Conservation (phyloP, 768 basidiomycete species). For the Agrocybe praecox region DNA sequence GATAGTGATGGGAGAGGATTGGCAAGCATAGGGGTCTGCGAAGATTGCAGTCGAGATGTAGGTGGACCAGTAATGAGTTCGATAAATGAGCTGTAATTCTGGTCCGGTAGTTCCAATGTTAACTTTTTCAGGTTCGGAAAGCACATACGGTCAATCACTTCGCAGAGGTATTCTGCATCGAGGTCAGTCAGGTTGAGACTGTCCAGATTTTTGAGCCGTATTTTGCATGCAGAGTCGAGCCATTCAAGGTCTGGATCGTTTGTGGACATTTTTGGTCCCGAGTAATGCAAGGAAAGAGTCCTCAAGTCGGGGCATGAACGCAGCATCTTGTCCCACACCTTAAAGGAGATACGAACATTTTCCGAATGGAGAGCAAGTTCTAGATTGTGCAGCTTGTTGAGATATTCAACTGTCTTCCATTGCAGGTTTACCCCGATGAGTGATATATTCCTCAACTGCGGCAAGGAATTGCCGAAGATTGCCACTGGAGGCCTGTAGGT, state of each 20-base stretch:
- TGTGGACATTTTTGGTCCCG: conserved; percentile 47
- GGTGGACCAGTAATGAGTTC: conserved; percentile 32
- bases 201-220: conserved; percentile 38
- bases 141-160: conserved; percentile 45
- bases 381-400: conserved; percentile 48
- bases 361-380: conserved; percentile 65
- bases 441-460: conserved; percentile 54
- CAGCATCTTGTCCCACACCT: conserved; percentile 58
- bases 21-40: background rate
- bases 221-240: conserved; percentile 32
- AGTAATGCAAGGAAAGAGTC: conserved; percentile 57
- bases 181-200: conserved; percentile 57
- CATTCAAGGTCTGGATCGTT: conserved; percentile 38
- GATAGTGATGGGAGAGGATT: conserved; percentile 32
- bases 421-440: conserved; percentile 69
- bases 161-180: conserved; percentile 54
- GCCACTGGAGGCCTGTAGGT: conserved; percentile 62
- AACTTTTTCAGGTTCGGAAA: conserved; percentile 48
- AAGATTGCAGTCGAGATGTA: background rate
- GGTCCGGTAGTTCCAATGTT: conserved; percentile 54
- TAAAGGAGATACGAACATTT: conserved; percentile 57
- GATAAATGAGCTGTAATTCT: conserved; percentile 53
- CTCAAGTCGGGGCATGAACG: conserved; percentile 47
- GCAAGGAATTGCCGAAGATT: conserved; percentile 56
- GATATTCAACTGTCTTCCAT: conserved; percentile 54